Conservation (phyloP, 305 asterid species). For the Fraxinus angustifolia region DNA sequence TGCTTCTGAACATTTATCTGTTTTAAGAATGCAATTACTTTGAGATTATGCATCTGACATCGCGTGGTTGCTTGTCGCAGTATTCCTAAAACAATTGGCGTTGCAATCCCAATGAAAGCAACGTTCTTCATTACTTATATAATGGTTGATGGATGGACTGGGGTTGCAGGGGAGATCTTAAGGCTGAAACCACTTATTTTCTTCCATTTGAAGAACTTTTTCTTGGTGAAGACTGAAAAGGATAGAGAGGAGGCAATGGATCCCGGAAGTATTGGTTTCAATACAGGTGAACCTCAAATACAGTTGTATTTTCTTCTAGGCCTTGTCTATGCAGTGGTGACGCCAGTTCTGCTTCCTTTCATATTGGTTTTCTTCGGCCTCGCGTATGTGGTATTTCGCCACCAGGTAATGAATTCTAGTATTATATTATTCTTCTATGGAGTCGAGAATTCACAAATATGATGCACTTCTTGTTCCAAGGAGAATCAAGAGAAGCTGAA, state of each 20-base stretch:
- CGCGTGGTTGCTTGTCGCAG: slow-evolving; percentile 34
- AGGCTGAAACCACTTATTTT: slow-evolving; percentile 75
- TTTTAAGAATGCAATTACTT: not conserved
- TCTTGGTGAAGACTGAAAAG: slow-evolving; percentile 88
- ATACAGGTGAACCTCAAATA: slow-evolving; percentile 96
- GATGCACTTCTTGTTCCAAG: not conserved
- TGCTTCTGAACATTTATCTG: not conserved
- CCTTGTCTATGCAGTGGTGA: slow-evolving; percentile 79
- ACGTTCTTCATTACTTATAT: slow-evolving; percentile 85
- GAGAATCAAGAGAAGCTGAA: not conserved
- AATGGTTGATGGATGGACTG: slow-evolving; percentile 99
- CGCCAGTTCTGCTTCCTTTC: slow-evolving; percentile 91
- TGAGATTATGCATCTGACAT: not conserved
- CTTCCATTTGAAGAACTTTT: slow-evolving; percentile 75
- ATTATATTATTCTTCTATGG: not conserved
- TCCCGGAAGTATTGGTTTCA: slow-evolving; percentile 86
- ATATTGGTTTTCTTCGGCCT: slow-evolving; percentile 79
- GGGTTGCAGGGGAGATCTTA: slow-evolving; percentile 85
- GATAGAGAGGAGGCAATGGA: slow-evolving; percentile 93
- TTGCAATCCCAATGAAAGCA: slow-evolving; percentile 92
- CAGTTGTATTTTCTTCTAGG: slow-evolving; percentile 91
- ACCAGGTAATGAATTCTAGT: slow-evolving; percentile 58
- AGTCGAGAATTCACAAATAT: not conserved
- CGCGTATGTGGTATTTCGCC: slow-evolving; percentile 81
- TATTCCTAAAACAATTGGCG: slow-evolving; percentile 66